Evolutionary conservation across 331 rosid genomes (phyloP).

Genomic region (Quercus lobata): DNA sequence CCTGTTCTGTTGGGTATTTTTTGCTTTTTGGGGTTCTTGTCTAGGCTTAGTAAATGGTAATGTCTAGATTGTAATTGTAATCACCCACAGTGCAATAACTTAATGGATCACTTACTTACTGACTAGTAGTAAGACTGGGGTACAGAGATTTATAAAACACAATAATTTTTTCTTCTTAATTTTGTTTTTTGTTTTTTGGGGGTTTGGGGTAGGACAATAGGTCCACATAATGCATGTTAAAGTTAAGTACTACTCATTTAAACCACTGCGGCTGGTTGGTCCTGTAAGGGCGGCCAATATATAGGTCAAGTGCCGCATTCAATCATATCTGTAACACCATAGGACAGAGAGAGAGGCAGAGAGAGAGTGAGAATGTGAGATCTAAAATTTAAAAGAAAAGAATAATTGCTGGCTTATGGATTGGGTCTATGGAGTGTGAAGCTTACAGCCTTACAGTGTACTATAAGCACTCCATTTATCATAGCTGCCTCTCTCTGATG

Average conservation of each 20-base stretch:
- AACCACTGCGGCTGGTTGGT: conserved; percentile 18
- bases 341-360: neutral
- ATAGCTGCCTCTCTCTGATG: neutral
- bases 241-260: conserved; percentile 18
- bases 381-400: too few relatives aligned
- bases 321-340: conserved; percentile 16
- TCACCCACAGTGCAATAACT: neutral
- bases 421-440: neutral
- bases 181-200: neutral
- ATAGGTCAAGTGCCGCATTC: conserved; percentile 15
- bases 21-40: too few relatives aligned
- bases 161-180: neutral
- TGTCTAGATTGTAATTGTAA: too few relatives aligned
- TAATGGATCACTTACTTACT: conserved; percentile 4
- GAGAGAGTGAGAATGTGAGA: too few relatives aligned
- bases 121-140: too few relatives aligned
- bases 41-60: too few relatives aligned
- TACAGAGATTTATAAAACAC: neutral
- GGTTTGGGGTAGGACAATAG: conserved; percentile 9
- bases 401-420: neutral
- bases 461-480: neutral
- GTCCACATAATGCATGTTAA: conserved; percentile 22
- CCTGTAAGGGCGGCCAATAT: conserved; percentile 32
- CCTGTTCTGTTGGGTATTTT: too few relatives aligned
- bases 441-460: neutral